Percentiles rank a stretch among this genome's conserved stretches.
Evolutionary conservation across 352 stramenopile genomes (phyloP).

Genomic region (Blastocystis sp.): DNA sequence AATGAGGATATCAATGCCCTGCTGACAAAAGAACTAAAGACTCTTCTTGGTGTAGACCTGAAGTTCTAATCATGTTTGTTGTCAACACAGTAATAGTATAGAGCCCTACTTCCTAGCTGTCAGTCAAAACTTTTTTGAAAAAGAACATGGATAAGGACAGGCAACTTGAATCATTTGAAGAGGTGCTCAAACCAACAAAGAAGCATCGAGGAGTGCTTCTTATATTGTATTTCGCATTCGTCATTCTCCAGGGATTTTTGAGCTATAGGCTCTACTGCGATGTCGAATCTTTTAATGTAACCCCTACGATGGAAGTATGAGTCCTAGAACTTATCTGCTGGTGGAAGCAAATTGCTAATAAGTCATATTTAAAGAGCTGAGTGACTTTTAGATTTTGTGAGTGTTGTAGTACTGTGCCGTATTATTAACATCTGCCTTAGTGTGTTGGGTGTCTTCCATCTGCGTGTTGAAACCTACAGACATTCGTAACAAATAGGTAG

Average conservation of each 20-base stretch:
- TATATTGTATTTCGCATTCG: neutral
- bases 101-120: neutral
- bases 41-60: conserved; percentile 71
- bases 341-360: neutral
- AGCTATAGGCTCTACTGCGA: neutral
- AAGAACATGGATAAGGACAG: neutral
- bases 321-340: neutral
- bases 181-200: conserved; percentile 43
- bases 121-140: neutral
- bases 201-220: conserved; percentile 26
- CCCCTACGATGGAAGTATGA: neutral
- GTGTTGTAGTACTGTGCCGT: neutral
- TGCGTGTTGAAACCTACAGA: neutral
- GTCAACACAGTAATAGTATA: neutral
- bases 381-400: neutral
- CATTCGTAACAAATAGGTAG: neutral
- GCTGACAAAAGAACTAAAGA: conserved; percentile 74
- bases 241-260: neutral
- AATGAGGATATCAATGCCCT: conserved; percentile 71
- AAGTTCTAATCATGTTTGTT: conserved; percentile 36
- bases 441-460: conserved; percentile 18
- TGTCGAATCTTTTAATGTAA: neutral
- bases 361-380: neutral
- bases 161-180: conserved; percentile 3
- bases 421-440: neutral